Conservation (phyloP, 2,329 filamentous ascomycete species). For the Xylaria sp. region DNA sequence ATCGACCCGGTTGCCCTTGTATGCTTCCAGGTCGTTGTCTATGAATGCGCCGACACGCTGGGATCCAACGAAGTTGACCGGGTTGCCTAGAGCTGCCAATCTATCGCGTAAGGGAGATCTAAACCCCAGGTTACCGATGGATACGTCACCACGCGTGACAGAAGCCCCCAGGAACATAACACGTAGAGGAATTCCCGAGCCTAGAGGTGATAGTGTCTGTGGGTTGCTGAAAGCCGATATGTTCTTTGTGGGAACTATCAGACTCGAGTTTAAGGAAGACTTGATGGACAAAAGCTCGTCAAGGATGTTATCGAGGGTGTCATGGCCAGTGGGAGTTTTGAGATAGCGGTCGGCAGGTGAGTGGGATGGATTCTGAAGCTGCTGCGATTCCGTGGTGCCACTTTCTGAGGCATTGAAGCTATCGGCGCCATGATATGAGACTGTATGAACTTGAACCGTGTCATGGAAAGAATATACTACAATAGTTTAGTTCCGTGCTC, state of each 20-base stretch:
- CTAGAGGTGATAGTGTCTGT: constrained; percentile 17
- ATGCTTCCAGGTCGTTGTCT: constrained; percentile 48
- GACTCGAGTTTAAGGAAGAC: not conserved
- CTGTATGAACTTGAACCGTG: constrained; percentile 3
- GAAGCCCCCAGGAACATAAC: constrained; percentile 47
- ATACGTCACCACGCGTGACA: constrained; percentile 43
- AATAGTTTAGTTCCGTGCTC: constrained; percentile 7
- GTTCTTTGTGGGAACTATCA: not conserved
- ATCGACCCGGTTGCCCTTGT: constrained; percentile 44
- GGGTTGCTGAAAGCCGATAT: not conserved
- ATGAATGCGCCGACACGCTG: constrained; percentile 43
- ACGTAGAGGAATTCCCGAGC: constrained; percentile 40
- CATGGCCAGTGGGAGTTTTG: not conserved
- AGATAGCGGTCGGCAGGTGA: not conserved
- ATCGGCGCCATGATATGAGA: not conserved
- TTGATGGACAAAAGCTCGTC: not conserved
- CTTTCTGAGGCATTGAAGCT: not conserved
- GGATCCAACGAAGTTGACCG: constrained; percentile 48
- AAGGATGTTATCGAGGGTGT: too few species aligned
- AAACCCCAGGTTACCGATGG: constrained; percentile 42
- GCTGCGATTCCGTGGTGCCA: not conserved
- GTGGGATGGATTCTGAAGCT: not conserved
- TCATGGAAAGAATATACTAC: constrained; percentile 17
- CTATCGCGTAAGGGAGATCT: constrained; percentile 47
- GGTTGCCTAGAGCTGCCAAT: constrained; percentile 41